Percentiles rank a stretch among this genome's conserved stretches.
Evolutionary conservation across 805 yeast genomes (phyloP).

Genomic region (Ogataea angusta): DNA sequence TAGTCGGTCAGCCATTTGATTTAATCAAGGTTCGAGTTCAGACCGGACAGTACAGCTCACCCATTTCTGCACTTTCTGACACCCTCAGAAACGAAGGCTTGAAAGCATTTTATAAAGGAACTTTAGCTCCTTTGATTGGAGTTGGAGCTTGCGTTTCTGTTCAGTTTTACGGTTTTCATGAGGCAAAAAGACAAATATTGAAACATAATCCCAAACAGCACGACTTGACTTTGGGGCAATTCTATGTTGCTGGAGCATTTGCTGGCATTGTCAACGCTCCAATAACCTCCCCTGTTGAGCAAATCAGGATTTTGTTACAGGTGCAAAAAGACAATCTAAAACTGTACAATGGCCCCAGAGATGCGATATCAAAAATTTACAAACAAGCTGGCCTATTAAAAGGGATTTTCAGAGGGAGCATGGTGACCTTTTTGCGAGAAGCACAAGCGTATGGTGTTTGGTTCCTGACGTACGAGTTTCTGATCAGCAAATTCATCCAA

Average conservation of each 20-base stretch:
- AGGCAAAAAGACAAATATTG: constrained; percentile 56
- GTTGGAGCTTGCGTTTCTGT: constrained; percentile 69
- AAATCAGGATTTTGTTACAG: constrained; percentile 59
- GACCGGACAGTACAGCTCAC: constrained; percentile 60
- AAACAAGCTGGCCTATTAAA: constrained; percentile 36
- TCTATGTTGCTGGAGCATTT: constrained; percentile 58
- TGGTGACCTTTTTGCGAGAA: constrained; percentile 55
- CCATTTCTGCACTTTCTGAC: constrained; percentile 47
- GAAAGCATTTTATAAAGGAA: constrained; percentile 63
- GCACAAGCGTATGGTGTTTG: constrained; percentile 75
- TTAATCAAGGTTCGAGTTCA: constrained; percentile 67
- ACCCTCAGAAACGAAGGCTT: constrained; percentile 59
- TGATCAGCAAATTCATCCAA: constrained; percentile 41
- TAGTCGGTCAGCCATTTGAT: constrained; percentile 67
- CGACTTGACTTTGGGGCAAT: constrained; percentile 48
- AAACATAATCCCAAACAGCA: constrained; percentile 24
- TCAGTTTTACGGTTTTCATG: constrained; percentile 71
- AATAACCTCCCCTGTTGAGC: constrained; percentile 64
- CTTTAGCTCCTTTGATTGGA: constrained; percentile 65
- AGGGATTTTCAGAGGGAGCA: constrained; percentile 55
- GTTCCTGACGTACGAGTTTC: constrained; percentile 62
- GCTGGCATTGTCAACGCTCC: constrained; percentile 68
- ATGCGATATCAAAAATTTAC: constrained; percentile 43
- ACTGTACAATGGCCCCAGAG: constrained; percentile 40
- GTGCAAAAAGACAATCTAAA: constrained; percentile 40